Conservation (phyloP, 345 rosid species). For the Eucalyptus albens region DNA sequence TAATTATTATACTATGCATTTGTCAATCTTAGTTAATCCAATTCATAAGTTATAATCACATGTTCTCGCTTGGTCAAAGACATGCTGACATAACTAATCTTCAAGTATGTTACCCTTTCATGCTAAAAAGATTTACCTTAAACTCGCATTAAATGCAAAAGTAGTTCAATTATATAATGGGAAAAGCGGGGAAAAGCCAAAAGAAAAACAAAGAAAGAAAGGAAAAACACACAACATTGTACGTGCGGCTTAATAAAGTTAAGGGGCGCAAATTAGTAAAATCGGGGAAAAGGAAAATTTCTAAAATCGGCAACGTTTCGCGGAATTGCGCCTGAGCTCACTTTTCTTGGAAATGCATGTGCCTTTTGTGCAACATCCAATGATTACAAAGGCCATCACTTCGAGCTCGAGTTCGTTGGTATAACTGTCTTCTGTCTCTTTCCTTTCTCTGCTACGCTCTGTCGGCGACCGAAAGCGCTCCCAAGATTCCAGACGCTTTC, state of each 20-base stretch:
- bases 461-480: background rate
- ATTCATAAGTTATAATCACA: too few species aligned
- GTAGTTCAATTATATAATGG: background rate
- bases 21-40: background rate
- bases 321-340: background rate
- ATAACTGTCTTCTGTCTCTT: background rate
- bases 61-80: too few species aligned
- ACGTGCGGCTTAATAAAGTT: background rate
- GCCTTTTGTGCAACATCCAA: fast-evolving
- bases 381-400: background rate
- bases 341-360: background rate
- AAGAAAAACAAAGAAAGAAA: background rate
- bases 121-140: background rate
- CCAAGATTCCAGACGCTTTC: background rate
- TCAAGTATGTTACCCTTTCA: background rate
- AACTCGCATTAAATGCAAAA: too few species aligned
- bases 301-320: background rate
- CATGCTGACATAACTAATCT: fast-evolving
- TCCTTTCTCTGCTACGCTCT: background rate
- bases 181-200: background rate
- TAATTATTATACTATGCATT: too few species aligned
- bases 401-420: background rate
- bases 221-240: background rate
- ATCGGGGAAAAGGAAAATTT: too few species aligned
- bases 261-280: background rate